Conservation (phyloP, 495 filamentous ascomycete genomes). For the Sordaria brevicollis region DNA sequence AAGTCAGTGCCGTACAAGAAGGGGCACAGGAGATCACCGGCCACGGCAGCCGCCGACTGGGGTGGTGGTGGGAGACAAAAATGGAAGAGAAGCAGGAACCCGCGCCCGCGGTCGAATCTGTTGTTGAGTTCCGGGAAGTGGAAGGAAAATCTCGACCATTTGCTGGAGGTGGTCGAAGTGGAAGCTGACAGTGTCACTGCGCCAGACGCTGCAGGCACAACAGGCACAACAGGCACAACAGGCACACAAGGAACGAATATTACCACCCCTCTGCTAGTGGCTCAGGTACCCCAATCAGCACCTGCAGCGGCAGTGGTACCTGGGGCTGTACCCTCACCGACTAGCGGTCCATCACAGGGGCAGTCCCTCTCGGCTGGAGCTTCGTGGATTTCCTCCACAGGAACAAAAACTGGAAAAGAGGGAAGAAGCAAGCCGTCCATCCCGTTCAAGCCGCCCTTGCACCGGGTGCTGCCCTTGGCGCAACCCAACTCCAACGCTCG, state of each 20-base stretch:
- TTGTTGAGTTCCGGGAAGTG: neutral
- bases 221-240: slow-evolving; percentile 1
- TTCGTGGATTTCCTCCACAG: neutral
- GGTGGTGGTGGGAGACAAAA: neutral
- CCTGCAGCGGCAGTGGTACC: neutral
- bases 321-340: neutral
- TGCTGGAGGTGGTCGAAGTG: neutral
- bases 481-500: slow-evolving; percentile 2
- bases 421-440: neutral
- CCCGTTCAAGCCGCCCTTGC: neutral
- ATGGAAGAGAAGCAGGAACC: neutral
- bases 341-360: neutral
- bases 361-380: too few species aligned
- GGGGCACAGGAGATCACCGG: neutral
- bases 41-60: neutral
- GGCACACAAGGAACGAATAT: neutral
- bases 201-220: slow-evolving; percentile 1
- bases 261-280: neutral
- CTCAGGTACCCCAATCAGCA: neutral
- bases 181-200: neutral
- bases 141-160: neutral
- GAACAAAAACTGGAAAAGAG: neutral
- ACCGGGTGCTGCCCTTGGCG: slow-evolving; percentile 3
- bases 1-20: neutral
- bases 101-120: neutral